Evolutionary conservation across 257 asterid species (phyloP).

Genomic region (Osmanthus fragrans): DNA sequence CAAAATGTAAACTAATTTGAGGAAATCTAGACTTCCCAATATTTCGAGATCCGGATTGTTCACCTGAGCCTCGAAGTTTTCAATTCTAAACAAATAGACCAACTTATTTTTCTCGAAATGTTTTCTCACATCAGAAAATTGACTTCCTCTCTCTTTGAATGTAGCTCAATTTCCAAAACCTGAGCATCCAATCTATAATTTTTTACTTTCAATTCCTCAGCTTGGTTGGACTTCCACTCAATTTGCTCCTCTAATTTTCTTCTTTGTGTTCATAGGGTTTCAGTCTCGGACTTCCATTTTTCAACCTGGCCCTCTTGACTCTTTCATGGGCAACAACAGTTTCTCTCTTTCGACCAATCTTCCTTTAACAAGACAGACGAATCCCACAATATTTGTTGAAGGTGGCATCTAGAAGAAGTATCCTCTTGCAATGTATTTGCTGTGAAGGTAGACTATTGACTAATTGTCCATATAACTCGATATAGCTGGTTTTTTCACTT

Average conservation of each 20-base stretch:
- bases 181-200: constrained; percentile 23
- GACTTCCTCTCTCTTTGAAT: constrained; percentile 32
- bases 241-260: constrained; percentile 31
- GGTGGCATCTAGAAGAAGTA: too few species aligned
- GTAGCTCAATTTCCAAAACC: constrained; percentile 28
- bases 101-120: constrained; percentile 33
- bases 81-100: constrained; percentile 27
- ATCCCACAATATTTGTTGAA: constrained; percentile 8
- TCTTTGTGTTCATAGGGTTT: constrained; percentile 31
- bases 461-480: too few species aligned
- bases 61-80: constrained; percentile 27
- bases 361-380: constrained; percentile 1
- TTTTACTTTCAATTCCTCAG: constrained; percentile 22
- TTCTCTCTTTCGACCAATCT: neutral
- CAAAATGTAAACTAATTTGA: too few species aligned
- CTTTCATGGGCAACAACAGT: neutral
- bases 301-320: constrained; percentile 27
- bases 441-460: too few species aligned
- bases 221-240: constrained; percentile 14
- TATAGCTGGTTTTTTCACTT: too few species aligned
- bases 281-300: constrained; percentile 35
- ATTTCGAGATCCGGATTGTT: constrained; percentile 34
- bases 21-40: neutral
- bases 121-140: constrained; percentile 22
- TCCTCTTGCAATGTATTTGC: too few species aligned